phyloP scores from a whole-genome alignment of 352 stramenopile genomes.

The Pythium diclinum region DNA sequence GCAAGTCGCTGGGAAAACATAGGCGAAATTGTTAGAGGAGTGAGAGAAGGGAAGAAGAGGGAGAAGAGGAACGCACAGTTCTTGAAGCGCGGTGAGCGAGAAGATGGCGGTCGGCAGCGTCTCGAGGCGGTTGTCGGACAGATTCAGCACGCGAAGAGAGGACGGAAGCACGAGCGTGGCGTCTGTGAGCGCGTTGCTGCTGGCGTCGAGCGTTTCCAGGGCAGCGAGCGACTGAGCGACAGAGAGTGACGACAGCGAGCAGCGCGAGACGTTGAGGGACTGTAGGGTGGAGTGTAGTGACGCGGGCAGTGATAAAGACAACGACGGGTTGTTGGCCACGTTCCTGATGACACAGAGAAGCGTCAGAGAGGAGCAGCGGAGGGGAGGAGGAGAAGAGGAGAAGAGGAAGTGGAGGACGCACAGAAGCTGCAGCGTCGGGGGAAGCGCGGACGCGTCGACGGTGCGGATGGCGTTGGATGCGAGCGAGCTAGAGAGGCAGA shows the following conservation, averaged over 20 bases:
- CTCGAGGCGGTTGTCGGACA: constrained; percentile 17
- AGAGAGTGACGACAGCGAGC: constrained; percentile 9
- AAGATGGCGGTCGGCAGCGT: constrained; percentile 13
- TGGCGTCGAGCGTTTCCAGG: constrained; percentile 16
- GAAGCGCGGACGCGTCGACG: constrained; percentile 5
- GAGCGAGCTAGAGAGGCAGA: constrained; percentile 7
- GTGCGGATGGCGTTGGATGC: constrained; percentile 13
- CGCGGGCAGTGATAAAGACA: constrained; percentile 2
- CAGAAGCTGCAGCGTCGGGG: constrained; percentile 13
- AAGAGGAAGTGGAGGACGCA: constrained; percentile 3
- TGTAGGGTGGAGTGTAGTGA: background rate
- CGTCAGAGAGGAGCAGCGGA: background rate
- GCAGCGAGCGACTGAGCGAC: background rate
- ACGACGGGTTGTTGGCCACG: constrained; percentile 7
- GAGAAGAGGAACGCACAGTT: constrained; percentile 13
- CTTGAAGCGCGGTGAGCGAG: constrained; percentile 8
- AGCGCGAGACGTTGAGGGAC: constrained; percentile 19
- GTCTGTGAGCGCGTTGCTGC: constrained; percentile 14
- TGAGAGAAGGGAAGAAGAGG: background rate
- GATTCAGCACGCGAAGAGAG: constrained; percentile 15
- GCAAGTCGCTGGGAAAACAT: constrained; percentile 14
- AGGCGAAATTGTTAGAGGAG: too few relatives aligned
- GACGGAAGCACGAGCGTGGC: constrained; percentile 1
- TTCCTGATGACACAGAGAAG: constrained; percentile 1
- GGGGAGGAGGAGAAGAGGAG: background rate